Evolutionary conservation across 2,329 filamentous ascomycete species (phyloP), one percentile per base, ranked within the genome.

Genomic region (Sphaerulina vaccinii): DNA sequence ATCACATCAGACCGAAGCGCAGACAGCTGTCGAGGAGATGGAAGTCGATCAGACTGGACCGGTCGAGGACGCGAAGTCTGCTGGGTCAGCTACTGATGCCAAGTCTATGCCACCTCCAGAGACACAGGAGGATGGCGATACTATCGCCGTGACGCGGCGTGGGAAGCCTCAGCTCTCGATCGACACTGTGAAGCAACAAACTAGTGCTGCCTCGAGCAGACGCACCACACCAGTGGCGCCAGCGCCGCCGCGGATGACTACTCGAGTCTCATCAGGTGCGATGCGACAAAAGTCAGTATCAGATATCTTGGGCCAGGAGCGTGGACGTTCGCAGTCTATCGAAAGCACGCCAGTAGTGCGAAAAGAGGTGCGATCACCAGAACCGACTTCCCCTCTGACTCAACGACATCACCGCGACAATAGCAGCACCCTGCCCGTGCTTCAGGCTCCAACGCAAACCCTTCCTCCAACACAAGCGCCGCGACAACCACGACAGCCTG

Each of bases 231-330:
- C 54, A 19, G 45, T 50, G 24, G 37, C 50, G 13, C 24, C 54
- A n/a, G 56, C 52, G 60, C 78, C 49, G 9, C 44, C 45, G 27
- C 46, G 84, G 23, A 86, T 86, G 72, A 85, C 83, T 9, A 88
- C 85, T 1, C 73, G 85, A 60, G 83, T 87, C 18, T 83, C 84
- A 2, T 87, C 86, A 8, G 86, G 85, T 36, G 82, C 84, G 2
- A 82, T 88, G 60, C 78, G 82, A 55, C 82, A 86, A 46, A 89
- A 88, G 64, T 87, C 85, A 4, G 84, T 88, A 3, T 85, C 82
- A 15, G 86, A 89, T 66, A 87, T 88, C 36, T 74, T 88, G 5
- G 84, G 82, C 46, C 83, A 82, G 53, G 78, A 76, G 16, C 76
- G 80, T 13, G 77, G 76, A 15, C 75, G 80, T 11, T 56, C 53